phyloP scores from a whole-genome alignment of 2,329 filamentous ascomycete genomes.

The Incumbomyces delicatus region DNA sequence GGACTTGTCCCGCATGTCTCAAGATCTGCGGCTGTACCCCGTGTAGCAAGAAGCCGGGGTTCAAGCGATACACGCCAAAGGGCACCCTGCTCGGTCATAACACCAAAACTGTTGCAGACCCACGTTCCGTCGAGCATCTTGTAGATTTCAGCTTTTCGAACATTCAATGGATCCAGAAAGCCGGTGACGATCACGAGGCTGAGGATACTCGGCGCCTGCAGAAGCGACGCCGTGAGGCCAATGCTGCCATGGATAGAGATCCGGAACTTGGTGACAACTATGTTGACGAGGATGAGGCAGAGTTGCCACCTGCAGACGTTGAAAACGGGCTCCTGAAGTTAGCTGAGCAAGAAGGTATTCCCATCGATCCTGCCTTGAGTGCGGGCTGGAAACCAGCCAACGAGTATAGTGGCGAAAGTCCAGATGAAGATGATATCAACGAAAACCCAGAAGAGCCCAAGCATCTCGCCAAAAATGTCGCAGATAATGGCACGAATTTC shows the following conservation, averaged over 20 bases:
- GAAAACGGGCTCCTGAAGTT: constrained; percentile 14
- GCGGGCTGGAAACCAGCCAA: not conserved
- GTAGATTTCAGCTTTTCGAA: constrained; percentile 90
- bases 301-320: constrained; percentile 1
- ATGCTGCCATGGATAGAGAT: constrained; percentile 40
- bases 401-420: not conserved
- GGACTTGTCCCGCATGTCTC: constrained; percentile 81
- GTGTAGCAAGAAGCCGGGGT: constrained; percentile 61
- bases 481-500: constrained; percentile 15
- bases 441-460: constrained; percentile 18
- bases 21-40: constrained; percentile 78
- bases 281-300: constrained; percentile 31
- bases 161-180: constrained; percentile 64
- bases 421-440: constrained; percentile 18
- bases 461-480: not conserved
- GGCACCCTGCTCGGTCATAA: constrained; percentile 84
- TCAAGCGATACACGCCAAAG: constrained; percentile 73
- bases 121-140: constrained; percentile 77
- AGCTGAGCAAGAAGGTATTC: constrained; percentile 25
- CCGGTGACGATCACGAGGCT: constrained; percentile 36
- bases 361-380: constrained; percentile 35
- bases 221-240: constrained; percentile 44
- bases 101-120: constrained; percentile 80
- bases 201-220: constrained; percentile 38
- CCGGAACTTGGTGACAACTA: constrained; percentile 36